These are phyloP conservation scores for Xylaria bambusicola DNA, from an alignment of 495 filamentous ascomycete species.

Conservation along the genomic window DNA sequence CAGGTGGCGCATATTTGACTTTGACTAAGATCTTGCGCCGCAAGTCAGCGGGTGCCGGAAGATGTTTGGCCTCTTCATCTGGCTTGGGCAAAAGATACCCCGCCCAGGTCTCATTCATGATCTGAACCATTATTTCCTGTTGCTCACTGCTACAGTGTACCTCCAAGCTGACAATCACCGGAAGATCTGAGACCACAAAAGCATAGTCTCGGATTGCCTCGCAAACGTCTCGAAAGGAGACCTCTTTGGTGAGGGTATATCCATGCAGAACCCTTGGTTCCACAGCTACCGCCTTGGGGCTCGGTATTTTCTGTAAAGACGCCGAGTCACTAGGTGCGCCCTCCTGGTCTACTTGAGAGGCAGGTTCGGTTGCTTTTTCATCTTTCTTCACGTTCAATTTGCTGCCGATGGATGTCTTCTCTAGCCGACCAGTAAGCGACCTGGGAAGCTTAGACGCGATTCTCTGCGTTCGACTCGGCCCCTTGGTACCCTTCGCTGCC, in stretches of 20 bases:
- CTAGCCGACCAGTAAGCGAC: conserved; percentile 39
- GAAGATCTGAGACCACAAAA: conserved; percentile 71
- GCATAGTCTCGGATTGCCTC: conserved; percentile 74
- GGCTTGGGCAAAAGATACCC: conserved; percentile 65
- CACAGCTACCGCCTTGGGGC: conserved; percentile 33
- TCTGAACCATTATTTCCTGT: conserved; percentile 85
- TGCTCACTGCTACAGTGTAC: conserved; percentile 78
- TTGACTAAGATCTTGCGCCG: conserved; percentile 85
- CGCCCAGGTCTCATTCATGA: conserved; percentile 79
- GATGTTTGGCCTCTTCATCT: conserved; percentile 45
- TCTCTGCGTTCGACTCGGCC: conserved; percentile 35
- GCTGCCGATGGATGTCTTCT: conserved; percentile 44
- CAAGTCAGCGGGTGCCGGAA: conserved; percentile 69
- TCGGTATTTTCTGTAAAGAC: conserved; percentile 29
- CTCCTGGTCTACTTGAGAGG: background rate
- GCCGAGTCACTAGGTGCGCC: conserved; percentile 8
- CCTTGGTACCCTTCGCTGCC: conserved; percentile 28
- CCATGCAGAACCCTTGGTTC: conserved; percentile 88
- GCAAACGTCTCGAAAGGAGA: conserved; percentile 83
- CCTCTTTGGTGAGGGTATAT: conserved; percentile 84
- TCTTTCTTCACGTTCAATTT: conserved; percentile 35
- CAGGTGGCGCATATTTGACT: conserved; percentile 69
- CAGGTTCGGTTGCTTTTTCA: conserved; percentile 18
- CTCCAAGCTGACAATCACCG: conserved; percentile 86
- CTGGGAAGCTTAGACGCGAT: conserved; percentile 33